Percentiles rank a stretch among this genome's conserved stretches.
These are phyloP conservation scores for Margaritispora aquatica DNA, from an alignment of 495 filamentous ascomycete genomes.

Conservation along the genomic window DNA sequence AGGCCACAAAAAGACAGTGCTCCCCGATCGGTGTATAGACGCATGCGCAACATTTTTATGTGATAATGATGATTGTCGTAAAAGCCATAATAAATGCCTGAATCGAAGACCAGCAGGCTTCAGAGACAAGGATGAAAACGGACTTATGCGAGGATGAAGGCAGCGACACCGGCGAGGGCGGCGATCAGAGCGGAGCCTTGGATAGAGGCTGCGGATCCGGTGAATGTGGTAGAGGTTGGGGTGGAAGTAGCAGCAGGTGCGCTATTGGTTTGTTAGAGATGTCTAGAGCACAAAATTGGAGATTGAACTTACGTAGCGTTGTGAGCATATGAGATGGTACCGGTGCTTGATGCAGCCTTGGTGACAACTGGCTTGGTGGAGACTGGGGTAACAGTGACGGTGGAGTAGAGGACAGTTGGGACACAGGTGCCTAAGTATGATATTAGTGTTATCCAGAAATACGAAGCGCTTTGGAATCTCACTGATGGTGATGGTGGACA, in stretches of 20 bases:
- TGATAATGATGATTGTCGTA: conserved; percentile 9
- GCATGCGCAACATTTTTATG: not conserved
- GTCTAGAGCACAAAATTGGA: not conserved
- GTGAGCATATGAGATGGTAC: conserved; percentile 24
- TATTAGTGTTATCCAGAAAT: conserved; percentile 31
- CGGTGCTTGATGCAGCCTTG: conserved; percentile 25
- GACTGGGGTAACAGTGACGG: conserved; percentile 30
- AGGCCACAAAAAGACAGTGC: conserved; percentile 4
- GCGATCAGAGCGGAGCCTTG: conserved; percentile 38
- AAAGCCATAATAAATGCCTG: conserved; percentile 24
- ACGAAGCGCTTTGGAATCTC: conserved; percentile 26
- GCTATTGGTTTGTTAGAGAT: conserved; percentile 6
- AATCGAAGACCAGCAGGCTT: conserved; percentile 13
- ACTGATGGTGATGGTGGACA: conserved; percentile 27
- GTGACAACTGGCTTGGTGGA: conserved; percentile 24
- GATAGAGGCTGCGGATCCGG: conserved; percentile 36
- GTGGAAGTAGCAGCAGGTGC: conserved; percentile 24
- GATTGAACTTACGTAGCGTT: conserved; percentile 15
- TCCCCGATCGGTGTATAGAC: conserved; percentile 1
- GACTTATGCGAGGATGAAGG: conserved; percentile 46
- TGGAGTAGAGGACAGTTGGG: conserved; percentile 48
- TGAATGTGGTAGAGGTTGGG: conserved; percentile 25
- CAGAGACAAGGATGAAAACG: conserved; percentile 16
- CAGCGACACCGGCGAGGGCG: conserved; percentile 44
- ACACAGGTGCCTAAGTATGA: conserved; percentile 34